Evolutionary conservation across 1,284 basidiomycete genomes (phyloP).

Genomic region (Fomitopsis palustris): DNA sequence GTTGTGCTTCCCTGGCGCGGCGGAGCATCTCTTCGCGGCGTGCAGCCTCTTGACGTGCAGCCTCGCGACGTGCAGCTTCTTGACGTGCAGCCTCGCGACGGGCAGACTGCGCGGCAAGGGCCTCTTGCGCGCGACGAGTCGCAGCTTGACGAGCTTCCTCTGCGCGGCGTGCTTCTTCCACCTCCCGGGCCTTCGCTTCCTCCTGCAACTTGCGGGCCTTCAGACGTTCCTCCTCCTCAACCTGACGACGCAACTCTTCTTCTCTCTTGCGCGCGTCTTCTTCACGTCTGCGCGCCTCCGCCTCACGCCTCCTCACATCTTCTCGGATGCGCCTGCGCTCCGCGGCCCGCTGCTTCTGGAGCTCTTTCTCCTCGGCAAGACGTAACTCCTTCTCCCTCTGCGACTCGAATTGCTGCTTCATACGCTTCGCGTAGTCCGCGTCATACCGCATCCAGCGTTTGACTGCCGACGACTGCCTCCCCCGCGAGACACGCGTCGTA

Average conservation of each 20-base stretch:
- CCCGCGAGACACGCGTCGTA: background rate
- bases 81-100: too few relatives aligned
- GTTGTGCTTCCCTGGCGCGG: too few relatives aligned
- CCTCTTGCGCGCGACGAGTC: too few relatives aligned
- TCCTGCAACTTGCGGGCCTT: too few relatives aligned
- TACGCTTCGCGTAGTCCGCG: background rate
- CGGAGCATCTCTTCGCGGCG: too few relatives aligned
- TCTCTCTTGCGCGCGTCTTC: background rate
- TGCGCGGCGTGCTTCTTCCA: background rate
- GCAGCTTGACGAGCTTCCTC: background rate
- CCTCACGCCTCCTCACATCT: background rate
- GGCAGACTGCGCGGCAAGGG: too few relatives aligned
- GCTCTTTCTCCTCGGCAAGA: background rate
- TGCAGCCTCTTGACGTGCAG: too few relatives aligned
- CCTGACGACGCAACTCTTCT: background rate
- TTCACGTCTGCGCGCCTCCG: background rate
- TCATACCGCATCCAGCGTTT: background rate
- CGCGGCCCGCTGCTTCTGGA: background rate
- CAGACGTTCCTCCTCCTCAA: background rate
- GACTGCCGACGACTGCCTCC: background rate
- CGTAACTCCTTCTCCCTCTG: background rate
- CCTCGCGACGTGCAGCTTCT: too few relatives aligned
- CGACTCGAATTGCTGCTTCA: background rate
- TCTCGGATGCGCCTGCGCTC: background rate
- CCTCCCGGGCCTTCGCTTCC: background rate